phyloP scores from a whole-genome alignment of 768 basidiomycete species.

The Pisolithus microcarpus region DNA sequence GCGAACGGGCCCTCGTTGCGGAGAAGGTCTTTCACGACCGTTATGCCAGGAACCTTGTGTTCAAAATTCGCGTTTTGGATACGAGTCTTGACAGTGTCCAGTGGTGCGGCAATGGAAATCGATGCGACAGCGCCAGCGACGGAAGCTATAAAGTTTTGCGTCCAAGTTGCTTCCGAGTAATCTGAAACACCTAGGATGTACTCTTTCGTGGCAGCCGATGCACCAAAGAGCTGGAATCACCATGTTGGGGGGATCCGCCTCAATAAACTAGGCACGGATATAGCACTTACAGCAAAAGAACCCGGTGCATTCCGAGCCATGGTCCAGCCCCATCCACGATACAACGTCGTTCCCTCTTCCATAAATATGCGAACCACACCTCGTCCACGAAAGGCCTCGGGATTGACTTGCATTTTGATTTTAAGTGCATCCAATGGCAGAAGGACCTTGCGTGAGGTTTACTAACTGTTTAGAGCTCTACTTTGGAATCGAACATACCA shows the following conservation, averaged over 20 bases:
- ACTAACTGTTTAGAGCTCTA: neutral
- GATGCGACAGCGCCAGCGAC: conserved; percentile 91
- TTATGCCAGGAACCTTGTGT: conserved; percentile 68
- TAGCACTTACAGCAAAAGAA: conserved; percentile 72
- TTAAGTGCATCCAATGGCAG: conserved; percentile 95
- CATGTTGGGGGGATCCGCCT: neutral
- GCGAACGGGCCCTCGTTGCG: conserved; percentile 77
- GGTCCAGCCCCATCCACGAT: conserved; percentile 99
- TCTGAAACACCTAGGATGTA: conserved; percentile 84
- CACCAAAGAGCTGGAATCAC: conserved; percentile 84
- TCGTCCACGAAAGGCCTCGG: conserved; percentile 94
- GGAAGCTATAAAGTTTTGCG: conserved; percentile 94
- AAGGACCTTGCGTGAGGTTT: conserved; percentile 53
- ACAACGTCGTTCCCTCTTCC: conserved; percentile 88
- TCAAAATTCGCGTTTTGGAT: conserved; percentile 99
- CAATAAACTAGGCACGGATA: neutral
- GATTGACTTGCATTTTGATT: conserved; percentile 98
- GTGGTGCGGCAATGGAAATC: conserved; percentile 92
- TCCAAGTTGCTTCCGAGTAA: conserved; percentile 94
- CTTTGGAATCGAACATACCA: conserved; percentile 43
- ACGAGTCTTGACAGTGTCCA: conserved; percentile 94
- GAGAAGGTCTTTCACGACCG: conserved; percentile 78
- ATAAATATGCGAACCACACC: conserved; percentile 82
- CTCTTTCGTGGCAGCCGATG: conserved; percentile 91
- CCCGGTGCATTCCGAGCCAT: conserved; percentile 97